Conservation (phyloP, 371 early-diverging fungal genomes). For the Rozella allomycis region DNA sequence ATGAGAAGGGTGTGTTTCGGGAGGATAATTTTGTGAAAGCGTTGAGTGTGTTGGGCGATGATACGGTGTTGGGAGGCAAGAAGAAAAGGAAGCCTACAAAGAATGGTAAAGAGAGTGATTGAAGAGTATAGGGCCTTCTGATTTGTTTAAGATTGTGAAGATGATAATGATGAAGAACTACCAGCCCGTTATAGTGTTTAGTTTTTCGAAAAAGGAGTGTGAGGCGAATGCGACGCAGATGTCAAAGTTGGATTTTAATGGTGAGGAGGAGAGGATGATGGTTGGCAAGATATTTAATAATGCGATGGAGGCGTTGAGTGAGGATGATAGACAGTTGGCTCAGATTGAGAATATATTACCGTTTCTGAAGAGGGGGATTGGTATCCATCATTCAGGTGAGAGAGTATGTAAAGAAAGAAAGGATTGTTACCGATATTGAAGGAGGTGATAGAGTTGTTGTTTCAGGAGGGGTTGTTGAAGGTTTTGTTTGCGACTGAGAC, state of each 20-base stretch:
- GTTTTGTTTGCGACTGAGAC: conserved; percentile 99
- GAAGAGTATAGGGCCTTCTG: conserved; percentile 43
- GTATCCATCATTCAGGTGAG: conserved; percentile 99
- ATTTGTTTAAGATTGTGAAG: conserved; percentile 78
- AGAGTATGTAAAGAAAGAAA: too few relatives aligned
- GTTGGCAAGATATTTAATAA: conserved; percentile 74
- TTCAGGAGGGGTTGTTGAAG: conserved; percentile 95
- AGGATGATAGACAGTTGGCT: conserved; percentile 84
- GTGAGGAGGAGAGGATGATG: conserved; percentile 66
- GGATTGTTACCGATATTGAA: conserved; percentile 95
- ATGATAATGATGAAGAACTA: conserved; percentile 84
- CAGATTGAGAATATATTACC: conserved; percentile 90
- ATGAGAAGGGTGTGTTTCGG: conserved; percentile 81
- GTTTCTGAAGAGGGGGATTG: conserved; percentile 87
- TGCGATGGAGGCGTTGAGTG: conserved; percentile 66
- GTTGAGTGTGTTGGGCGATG: conserved; percentile 35
- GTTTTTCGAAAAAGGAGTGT: conserved; percentile 92
- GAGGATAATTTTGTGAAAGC: conserved; percentile 86
- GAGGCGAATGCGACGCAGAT: conserved; percentile 78
- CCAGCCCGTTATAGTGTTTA: conserved; percentile 97
- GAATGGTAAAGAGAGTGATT: conserved; percentile 2
- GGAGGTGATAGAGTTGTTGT: conserved; percentile 98
- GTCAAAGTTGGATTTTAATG: conserved; percentile 82
- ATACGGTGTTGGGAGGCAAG: conserved; percentile 27
- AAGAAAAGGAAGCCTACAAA: conserved; percentile 9